phyloP scores from a whole-genome alignment of 768 basidiomycete species.

The Paxillus rubicundulus region DNA sequence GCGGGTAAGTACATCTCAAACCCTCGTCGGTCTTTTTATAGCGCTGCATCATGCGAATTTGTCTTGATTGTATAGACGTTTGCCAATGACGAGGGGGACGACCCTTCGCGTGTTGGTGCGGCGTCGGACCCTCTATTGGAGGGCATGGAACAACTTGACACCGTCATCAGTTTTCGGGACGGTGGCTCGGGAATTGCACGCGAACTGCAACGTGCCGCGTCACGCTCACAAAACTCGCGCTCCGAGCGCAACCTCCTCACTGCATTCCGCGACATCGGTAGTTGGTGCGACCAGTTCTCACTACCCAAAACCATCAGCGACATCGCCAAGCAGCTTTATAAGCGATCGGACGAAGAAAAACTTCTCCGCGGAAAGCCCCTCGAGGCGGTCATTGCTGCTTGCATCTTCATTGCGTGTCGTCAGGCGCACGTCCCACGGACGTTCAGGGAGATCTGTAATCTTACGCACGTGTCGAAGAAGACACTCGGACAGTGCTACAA shows the following conservation, averaged over 20 bases:
- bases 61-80: constrained; percentile 68
- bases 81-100: constrained; percentile 98
- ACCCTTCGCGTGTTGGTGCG: constrained; percentile 99
- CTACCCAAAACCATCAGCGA: constrained; percentile 92
- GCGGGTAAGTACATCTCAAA: constrained; percentile 59
- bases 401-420: constrained; percentile 96
- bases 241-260: constrained; percentile 82
- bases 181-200: constrained; percentile 91
- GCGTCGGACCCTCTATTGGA: constrained; percentile 91
- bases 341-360: constrained; percentile 95
- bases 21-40: constrained; percentile 9
- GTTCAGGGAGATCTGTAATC: constrained; percentile 92
- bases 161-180: constrained; percentile 92
- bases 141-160: constrained; percentile 92
- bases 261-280: constrained; percentile 88
- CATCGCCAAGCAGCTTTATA: constrained; percentile 96
- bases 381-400: constrained; percentile 93
- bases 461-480: constrained; percentile 94
- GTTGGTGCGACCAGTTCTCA: constrained; percentile 94
- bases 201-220: constrained; percentile 90
- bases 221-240: constrained; percentile 73
- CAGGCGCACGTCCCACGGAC: constrained; percentile 95
- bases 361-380: constrained; percentile 87
- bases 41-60: constrained; percentile 26
- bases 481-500: constrained; percentile 92